Evolutionary conservation across 176 grass and related monocot genomes (phyloP).

Genomic region (Bolboschoenus planiculmis): DNA sequence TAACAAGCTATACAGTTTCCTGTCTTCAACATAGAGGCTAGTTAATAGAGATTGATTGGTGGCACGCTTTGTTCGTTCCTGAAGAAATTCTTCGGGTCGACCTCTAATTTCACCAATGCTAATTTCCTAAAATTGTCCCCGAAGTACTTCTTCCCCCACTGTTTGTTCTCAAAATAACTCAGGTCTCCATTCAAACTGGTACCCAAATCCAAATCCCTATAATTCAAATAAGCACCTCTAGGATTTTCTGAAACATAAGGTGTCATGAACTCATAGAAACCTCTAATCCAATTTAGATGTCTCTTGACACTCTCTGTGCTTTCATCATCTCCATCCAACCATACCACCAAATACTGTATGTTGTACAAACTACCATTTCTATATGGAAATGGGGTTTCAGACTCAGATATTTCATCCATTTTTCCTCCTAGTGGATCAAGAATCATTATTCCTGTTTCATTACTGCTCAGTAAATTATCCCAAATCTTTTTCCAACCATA

Average conservation of each 20-base stretch:
- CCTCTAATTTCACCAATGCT: slow-evolving; percentile 33
- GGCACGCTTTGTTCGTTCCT: slow-evolving; percentile 56
- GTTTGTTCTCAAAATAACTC: slow-evolving; percentile 28
- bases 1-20: neutral
- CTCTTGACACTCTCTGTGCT: neutral
- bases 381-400: slow-evolving; percentile 33
- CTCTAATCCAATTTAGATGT: slow-evolving; percentile 28
- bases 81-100: slow-evolving; percentile 60
- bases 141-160: slow-evolving; percentile 48
- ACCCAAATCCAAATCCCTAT: slow-evolving; percentile 51
- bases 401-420: slow-evolving; percentile 23
- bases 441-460: neutral
- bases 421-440: slow-evolving; percentile 32
- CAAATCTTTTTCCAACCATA: slow-evolving; percentile 28
- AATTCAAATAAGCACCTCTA: slow-evolving; percentile 53
- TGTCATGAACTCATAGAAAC: slow-evolving; percentile 32
- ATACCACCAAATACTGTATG: slow-evolving; percentile 28
- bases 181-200: neutral
- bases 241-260: slow-evolving; percentile 40
- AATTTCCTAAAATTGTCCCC: slow-evolving; percentile 41
- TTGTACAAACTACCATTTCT: slow-evolving; percentile 37
- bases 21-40: neutral
- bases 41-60: neutral
- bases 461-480: slow-evolving; percentile 6
- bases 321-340: slow-evolving; percentile 16